phyloP scores from a whole-genome alignment of 1,284 basidiomycete species.

The Entoloma clypeatum region DNA sequence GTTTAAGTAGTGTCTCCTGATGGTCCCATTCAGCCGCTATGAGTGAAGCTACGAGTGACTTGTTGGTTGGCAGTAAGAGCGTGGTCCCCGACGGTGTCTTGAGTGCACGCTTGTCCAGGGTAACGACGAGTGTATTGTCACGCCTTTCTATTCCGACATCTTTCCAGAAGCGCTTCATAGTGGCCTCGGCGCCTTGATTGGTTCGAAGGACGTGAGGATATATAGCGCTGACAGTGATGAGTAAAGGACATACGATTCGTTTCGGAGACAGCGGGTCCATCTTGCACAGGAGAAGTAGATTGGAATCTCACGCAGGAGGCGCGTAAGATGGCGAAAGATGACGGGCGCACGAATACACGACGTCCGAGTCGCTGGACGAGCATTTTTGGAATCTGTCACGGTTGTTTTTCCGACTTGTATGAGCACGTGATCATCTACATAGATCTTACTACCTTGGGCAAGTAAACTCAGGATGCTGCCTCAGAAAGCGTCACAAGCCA shows the following conservation, averaged over 20 bases:
- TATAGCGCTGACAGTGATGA: slow-evolving; percentile 2
- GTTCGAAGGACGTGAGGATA: slow-evolving; percentile 3
- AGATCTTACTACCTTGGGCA: neutral
- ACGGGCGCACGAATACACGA: slow-evolving; percentile 10
- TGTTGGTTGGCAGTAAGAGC: slow-evolving; percentile 69
- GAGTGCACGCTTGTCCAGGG: slow-evolving; percentile 81
- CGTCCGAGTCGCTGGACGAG: slow-evolving; percentile 16
- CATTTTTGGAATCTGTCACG: slow-evolving; percentile 16
- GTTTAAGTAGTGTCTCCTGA: slow-evolving; percentile 83
- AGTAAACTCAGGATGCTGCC: too few relatives aligned
- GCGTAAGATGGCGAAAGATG: slow-evolving; percentile 6
- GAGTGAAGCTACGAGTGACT: slow-evolving; percentile 74
- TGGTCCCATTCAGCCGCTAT: slow-evolving; percentile 97
- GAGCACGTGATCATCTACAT: slow-evolving; percentile 20
- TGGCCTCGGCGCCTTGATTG: slow-evolving; percentile 74
- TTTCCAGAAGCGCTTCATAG: slow-evolving; percentile 90
- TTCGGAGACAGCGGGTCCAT: slow-evolving; percentile 46
- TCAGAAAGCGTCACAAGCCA: slow-evolving; percentile 21
- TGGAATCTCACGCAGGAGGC: slow-evolving; percentile 23
- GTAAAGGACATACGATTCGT: slow-evolving; percentile 48
- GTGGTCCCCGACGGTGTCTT: slow-evolving; percentile 84
- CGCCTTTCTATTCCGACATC: slow-evolving; percentile 68
- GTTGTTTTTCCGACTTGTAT: neutral
- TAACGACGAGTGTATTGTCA: slow-evolving; percentile 60
- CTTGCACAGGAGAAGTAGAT: slow-evolving; percentile 27